Base-by-base conservation (phyloP, 768 basidiomycete genomes). In the Neoboletus brunneissimus region DNA sequence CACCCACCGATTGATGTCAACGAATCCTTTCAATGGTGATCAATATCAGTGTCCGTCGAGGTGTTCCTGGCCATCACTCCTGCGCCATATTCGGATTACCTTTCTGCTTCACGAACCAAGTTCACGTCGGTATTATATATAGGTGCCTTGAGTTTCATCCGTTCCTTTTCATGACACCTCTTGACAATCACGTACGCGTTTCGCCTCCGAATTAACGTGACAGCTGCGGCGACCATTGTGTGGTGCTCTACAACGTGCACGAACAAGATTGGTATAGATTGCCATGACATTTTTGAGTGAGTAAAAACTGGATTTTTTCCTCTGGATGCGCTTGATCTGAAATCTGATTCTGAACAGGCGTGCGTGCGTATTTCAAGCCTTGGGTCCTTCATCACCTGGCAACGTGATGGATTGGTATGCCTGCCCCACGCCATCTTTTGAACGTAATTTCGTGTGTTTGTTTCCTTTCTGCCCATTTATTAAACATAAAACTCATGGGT, bases 381-480 rank as follows among this genome's bases (percentile, higher is more conserved):
- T 44, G 45, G 48, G 22, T 18, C 53, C 55, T 29, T 48, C 56
- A 44, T 61, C 55, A 37, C 57, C 44, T 59, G 43, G 59, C 53
- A 56, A 48, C 56, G 37, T 43, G 41, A 53, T 41, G 37, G 43
- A 49, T 27, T 55, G 55, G 59, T 55, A 54, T 37, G n/a, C 44
- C 15, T 43, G 60, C 48, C 48, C 38, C 41, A 55, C 52, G 15
- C 40, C 37, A 2, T 48, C 38, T 20, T 58, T 59, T 34, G 67
- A 63, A 59, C 63, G 60, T 61, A 67, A 64, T 62, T 51, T 60
- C n/a, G 62, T 66, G 55, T 15, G 56, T 63, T 22, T 12, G 25
- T 51, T 47, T 25, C 23, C 27, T 32, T 18, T 9, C 8, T 46
- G 23, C 34, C n/a, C 20, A 10, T 9, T 50, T 6, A 25, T 59